phyloP scores from a whole-genome alignment of 495 filamentous ascomycete genomes.

The Niebla homalea region DNA sequence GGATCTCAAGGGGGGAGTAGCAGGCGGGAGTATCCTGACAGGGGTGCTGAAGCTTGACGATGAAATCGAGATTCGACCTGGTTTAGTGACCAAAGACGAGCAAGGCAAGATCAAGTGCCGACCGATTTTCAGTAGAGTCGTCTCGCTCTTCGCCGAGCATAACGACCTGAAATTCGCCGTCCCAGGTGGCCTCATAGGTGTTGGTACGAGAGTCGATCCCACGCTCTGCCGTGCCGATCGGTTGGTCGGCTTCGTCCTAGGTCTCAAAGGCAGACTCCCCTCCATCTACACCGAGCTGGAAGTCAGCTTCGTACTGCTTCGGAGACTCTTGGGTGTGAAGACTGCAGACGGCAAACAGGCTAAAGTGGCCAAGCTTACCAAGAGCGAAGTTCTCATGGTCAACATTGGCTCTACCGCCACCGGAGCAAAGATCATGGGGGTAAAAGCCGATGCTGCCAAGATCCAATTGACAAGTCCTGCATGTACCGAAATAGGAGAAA shows the following conservation, averaged over 20 bases:
- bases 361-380: constrained; percentile 92
- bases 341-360: constrained; percentile 97
- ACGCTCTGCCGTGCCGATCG: constrained; percentile 97
- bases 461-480: constrained; percentile 76
- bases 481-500: constrained; percentile 89
- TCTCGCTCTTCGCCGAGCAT: constrained; percentile 90
- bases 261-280: constrained; percentile 78
- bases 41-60: constrained; percentile 92
- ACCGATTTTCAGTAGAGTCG: constrained; percentile 88
- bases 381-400: constrained; percentile 98
- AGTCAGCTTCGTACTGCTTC: constrained; percentile 96
- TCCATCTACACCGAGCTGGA: constrained; percentile 95
- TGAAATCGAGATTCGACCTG: constrained; percentile 95
- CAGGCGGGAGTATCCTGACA: constrained; percentile 89
- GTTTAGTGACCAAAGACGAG: constrained; percentile 87
- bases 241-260: constrained; percentile 94
- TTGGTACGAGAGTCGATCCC: constrained; percentile 91
- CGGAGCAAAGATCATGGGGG: constrained; percentile 80
- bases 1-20: constrained; percentile 96
- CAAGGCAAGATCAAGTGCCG: constrained; percentile 90
- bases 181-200: constrained; percentile 90
- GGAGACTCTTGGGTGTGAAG: constrained; percentile 88
- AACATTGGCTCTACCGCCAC: constrained; percentile 97
- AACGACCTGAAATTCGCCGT: constrained; percentile 97
- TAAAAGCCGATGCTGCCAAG: constrained; percentile 95